These are phyloP conservation scores for Pleodorina starrii DNA, from an alignment of 139 green algal genomes.

Conservation along the genomic window DNA sequence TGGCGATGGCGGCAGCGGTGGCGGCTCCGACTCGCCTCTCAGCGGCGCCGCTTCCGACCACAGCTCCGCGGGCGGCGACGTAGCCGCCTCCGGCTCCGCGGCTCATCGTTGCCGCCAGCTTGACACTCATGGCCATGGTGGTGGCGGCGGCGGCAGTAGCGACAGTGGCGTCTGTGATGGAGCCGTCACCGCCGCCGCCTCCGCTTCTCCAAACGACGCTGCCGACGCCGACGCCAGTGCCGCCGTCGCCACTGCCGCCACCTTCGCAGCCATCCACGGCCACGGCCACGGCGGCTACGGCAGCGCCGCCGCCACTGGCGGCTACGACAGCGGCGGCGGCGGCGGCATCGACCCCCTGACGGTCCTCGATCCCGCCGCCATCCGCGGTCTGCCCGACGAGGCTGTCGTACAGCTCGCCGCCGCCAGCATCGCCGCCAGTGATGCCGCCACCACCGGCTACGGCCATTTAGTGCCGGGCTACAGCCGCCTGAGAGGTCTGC, in stretches of 20 bases:
- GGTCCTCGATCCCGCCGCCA: background rate
- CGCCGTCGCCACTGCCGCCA: background rate
- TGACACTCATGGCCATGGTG: background rate
- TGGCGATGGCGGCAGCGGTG: background rate
- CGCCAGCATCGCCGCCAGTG: background rate
- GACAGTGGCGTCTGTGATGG: background rate
- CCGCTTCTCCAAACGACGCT: background rate
- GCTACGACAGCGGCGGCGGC: background rate
- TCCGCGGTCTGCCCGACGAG: slow-evolving; percentile 1
- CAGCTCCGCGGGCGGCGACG: background rate
- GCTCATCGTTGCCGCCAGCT: too few relatives aligned
- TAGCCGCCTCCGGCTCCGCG: background rate
- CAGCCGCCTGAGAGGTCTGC: slow-evolving; percentile 39
- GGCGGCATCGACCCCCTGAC: background rate
- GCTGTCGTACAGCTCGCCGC: slow-evolving; percentile 11
- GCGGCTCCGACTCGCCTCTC: too few relatives aligned
- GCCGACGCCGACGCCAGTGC: background rate
- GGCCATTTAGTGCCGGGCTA: slow-evolving; percentile 26
- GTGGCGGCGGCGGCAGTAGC: background rate
- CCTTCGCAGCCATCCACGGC: background rate
- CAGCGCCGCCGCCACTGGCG: background rate
- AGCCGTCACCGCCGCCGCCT: background rate
- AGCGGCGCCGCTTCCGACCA: too few relatives aligned
- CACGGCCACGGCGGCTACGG: background rate
- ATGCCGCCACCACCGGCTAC: background rate